phyloP scores from a whole-genome alignment of 73 alveolate species.

The Paraurostyla sp. region DNA sequence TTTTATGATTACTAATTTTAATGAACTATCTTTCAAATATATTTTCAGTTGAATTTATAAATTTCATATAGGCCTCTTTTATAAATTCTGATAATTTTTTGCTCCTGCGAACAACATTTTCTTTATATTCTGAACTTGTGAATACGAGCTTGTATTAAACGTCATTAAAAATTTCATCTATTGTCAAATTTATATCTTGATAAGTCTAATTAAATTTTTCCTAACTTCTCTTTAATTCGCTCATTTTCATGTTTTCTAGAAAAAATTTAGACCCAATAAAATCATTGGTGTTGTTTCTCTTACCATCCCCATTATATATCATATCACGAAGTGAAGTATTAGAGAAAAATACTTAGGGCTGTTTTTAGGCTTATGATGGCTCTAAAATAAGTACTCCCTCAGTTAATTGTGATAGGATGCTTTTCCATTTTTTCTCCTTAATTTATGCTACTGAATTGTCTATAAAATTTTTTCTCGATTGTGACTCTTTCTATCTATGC shows the following conservation, averaged over 20 bases:
- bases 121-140: background rate
- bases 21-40: background rate
- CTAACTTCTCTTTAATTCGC: background rate
- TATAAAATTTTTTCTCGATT: background rate
- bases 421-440: constrained; percentile 26
- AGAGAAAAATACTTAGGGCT: background rate
- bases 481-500: constrained; percentile 23
- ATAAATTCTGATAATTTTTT: constrained; percentile 14
- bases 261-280: background rate
- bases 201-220: no score
- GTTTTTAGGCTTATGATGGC: background rate
- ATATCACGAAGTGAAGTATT: background rate
- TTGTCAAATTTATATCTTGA: background rate
- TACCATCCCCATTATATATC: background rate
- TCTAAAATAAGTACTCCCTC: constrained; percentile 37
- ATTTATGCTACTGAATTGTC: background rate
- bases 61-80: background rate
- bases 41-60: background rate
- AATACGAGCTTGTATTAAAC: background rate
- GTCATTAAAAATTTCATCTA: background rate
- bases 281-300: background rate
- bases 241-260: background rate
- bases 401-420: background rate
- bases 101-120: background rate
- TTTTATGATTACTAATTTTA: constrained; percentile 10